These are phyloP conservation scores for Senecio squalidus DNA, from an alignment of 140 eudicot species.

Conservation along the genomic window DNA sequence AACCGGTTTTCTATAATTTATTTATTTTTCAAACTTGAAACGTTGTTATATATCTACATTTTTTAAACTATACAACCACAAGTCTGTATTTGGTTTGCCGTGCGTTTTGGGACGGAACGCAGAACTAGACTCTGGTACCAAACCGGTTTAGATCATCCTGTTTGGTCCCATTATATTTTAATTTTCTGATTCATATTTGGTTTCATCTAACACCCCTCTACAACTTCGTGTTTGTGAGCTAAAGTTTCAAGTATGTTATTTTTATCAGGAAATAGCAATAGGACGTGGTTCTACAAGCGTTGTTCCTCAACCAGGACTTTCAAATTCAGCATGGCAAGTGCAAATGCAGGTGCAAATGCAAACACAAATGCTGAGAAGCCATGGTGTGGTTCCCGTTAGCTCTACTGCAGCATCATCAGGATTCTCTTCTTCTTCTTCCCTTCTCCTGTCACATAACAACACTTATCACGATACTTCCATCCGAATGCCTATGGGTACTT, in stretches of 20 bases:
- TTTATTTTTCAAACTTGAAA: not conserved
- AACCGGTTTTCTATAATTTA: not conserved
- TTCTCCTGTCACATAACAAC: constrained; percentile 13
- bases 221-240: not conserved
- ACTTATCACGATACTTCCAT: constrained; percentile 8
- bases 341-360: constrained; percentile 28
- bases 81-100: not conserved
- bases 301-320: constrained; percentile 15
- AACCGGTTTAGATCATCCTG: too few species aligned
- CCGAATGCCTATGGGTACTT: constrained; percentile 10
- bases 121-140: too few species aligned
- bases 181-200: not conserved
- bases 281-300: constrained; percentile 15
- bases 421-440: constrained; percentile 31
- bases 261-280: constrained; percentile 21
- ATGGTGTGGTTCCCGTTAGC: constrained; percentile 19
- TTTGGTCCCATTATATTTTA: not conserved
- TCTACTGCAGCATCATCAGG: constrained; percentile 52
- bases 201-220: not conserved
- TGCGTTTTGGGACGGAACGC: not conserved
- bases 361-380: constrained; percentile 17
- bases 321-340: constrained; percentile 33
- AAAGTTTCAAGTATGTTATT: not conserved
- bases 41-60: not conserved
- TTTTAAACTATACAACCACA: not conserved